Conservation (phyloP, 192 early-diverging fungal species). For the Coemansia sp. region DNA sequence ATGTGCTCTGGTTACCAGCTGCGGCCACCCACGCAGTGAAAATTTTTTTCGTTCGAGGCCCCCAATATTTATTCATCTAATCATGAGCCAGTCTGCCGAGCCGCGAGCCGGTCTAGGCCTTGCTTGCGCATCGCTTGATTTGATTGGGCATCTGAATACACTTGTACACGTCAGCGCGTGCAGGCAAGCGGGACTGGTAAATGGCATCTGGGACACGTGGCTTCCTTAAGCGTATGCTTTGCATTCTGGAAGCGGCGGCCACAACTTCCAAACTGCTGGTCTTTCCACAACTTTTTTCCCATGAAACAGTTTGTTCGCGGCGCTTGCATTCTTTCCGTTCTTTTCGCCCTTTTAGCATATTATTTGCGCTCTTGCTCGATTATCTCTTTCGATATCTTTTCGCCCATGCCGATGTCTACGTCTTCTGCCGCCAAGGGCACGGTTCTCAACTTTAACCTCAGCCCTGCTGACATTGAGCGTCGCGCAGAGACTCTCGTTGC, state of each 20-base stretch:
- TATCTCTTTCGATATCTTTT: background rate
- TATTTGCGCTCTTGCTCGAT: conserved; percentile 1
- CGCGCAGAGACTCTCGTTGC: conserved; percentile 30
- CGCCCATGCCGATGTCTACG: conserved; percentile 1
- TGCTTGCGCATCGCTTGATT: background rate
- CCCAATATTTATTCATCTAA: conserved; percentile 8
- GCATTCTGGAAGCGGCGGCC: background rate
- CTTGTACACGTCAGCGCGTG: background rate
- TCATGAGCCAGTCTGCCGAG: background rate
- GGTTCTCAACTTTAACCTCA: conserved; percentile 50
- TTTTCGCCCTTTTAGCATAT: conserved; percentile 12
- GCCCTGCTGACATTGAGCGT: conserved; percentile 29
- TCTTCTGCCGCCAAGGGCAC: conserved; percentile 29
- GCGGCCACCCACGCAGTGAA: conserved; percentile 4
- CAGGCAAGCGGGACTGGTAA: background rate
- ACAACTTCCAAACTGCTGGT: background rate
- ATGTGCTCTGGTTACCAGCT: background rate
- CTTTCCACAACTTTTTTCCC: background rate
- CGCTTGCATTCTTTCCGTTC: conserved; percentile 1
- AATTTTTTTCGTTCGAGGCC: conserved; percentile 10
- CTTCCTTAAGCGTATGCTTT: background rate
- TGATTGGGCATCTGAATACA: background rate
- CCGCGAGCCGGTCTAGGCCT: background rate
- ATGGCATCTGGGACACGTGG: background rate
- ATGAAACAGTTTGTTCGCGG: background rate